phyloP scores from a whole-genome alignment of 2,329 filamentous ascomycete species.

The Xylaria sp. region DNA sequence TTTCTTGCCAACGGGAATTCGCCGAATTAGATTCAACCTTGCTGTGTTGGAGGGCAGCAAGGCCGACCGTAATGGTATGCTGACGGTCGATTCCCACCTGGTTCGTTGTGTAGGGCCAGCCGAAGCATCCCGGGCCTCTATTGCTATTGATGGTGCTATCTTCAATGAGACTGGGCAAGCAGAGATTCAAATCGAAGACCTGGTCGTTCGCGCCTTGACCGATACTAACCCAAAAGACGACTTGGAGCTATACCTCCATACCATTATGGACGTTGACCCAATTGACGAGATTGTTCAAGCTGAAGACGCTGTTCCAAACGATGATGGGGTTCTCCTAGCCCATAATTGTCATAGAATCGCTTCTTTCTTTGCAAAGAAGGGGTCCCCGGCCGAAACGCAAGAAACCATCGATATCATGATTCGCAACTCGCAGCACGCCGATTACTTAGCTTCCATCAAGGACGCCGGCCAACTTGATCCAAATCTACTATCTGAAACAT shows the following conservation, averaged over 20 bases:
- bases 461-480: conserved; percentile 40
- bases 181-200: conserved; percentile 48
- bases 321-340: conserved; percentile 43
- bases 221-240: conserved; percentile 48
- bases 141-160: conserved; percentile 46
- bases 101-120: conserved; percentile 31
- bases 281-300: conserved; percentile 52
- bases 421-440: conserved; percentile 48
- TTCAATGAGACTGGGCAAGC: conserved; percentile 45
- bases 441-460: conserved; percentile 49
- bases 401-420: conserved; percentile 50
- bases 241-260: conserved; percentile 49
- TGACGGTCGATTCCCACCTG: conserved; percentile 52
- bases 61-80: conserved; percentile 37
- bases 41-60: conserved; percentile 41
- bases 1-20: conserved; percentile 54
- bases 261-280: conserved; percentile 55
- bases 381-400: conserved; percentile 44
- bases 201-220: conserved; percentile 46
- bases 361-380: conserved; percentile 45
- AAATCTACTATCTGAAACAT: conserved; percentile 39
- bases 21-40: conserved; percentile 53
- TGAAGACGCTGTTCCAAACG: conserved; percentile 10
- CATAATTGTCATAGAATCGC: conserved; percentile 54
- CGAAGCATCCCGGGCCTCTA: conserved; percentile 47